Base-by-base conservation (phyloP, 2,329 filamentous ascomycete genomes). In the Trichoderma koningii region DNA sequence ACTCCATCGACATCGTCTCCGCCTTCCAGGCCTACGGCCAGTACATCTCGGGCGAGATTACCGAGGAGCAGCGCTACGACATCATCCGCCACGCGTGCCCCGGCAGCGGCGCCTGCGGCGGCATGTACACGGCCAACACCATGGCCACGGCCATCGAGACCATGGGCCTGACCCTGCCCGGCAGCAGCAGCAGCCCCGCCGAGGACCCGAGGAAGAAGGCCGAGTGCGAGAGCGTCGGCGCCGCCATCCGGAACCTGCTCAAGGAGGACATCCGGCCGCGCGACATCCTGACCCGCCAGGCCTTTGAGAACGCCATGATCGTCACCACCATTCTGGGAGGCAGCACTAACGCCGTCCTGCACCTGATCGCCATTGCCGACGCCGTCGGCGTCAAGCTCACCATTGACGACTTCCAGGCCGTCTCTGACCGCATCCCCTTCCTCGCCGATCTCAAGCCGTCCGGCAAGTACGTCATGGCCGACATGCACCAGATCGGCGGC, bases 1-100 rank as follows among this genome's bases (percentile, higher is more conserved):
- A 89, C 69, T 81, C 89, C 66, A 92, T 97, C 71, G 94, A 99
- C 76, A 96, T 99, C 61, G 91, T 99, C 66, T 97, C 93, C 56
- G 95, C 95, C 50, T 99, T 99, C 86, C 95, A 99, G 81, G 90
- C 94, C 5, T 98, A 98, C 75, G 95, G 95, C 28, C 92, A 97
- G 76, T 98, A 93, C 80, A 89, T 99, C 71, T 87, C 91, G 14
- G 94, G 94, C 50, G 87, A 97, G 73, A 97, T 98, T 78, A 90
- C 84, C 69, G 95, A 99, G 79, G 89, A 95, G 73, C 84, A 94
- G 79, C 89, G 95, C 60, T 96, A 93, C 77, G 95, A 98, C 78
- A 94, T 98, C 73, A 97, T 97, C 76, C 87, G 93, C 68, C 83
- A 98, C 75, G 93, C 95, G 50, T 97, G 93, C 69, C 79, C 79